Conservation (phyloP, 2,329 filamentous ascomycete genomes). For the Verticillium tricorpus region DNA sequence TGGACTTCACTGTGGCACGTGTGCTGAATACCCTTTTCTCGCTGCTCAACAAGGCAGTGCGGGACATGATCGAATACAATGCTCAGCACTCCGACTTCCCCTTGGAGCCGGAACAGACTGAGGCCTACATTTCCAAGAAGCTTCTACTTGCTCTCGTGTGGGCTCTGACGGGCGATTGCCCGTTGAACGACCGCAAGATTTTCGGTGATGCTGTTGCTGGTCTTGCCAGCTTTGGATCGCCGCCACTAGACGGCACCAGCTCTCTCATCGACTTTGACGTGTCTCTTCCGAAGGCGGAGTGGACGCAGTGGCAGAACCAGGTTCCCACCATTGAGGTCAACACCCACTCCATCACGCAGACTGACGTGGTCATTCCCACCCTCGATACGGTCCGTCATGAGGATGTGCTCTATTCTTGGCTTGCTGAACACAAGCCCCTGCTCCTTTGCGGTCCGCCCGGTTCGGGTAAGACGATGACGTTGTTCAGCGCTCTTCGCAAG, state of each 20-base stretch:
- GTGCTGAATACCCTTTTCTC: conserved; percentile 93
- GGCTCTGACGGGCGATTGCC: conserved; percentile 94
- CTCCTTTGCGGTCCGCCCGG: conserved; percentile 95
- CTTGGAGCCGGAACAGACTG: conserved; percentile 82
- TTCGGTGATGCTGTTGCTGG: conserved; percentile 84
- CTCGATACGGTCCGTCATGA: conserved; percentile 96
- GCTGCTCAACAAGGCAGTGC: conserved; percentile 86
- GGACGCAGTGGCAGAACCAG: conserved; percentile 90
- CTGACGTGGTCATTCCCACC: conserved; percentile 96
- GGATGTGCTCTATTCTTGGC: conserved; percentile 98
- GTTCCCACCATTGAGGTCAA: conserved; percentile 95
- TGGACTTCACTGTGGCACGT: conserved; percentile 92
- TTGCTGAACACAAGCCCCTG: conserved; percentile 96
- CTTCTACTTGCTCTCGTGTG: conserved; percentile 88
- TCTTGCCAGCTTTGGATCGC: conserved; percentile 81
- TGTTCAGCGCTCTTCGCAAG: conserved; percentile 96
- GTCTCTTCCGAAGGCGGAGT: conserved; percentile 78
- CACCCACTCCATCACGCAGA: conserved; percentile 96
- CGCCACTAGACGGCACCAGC: conserved; percentile 69
- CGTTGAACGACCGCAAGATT: conserved; percentile 76
- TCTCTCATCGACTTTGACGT: conserved; percentile 97
- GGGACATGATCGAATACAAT: conserved; percentile 94
- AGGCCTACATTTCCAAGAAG: conserved; percentile 89
- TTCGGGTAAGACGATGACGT: conserved; percentile 99
- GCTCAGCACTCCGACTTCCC: conserved; percentile 91